Conservation (phyloP, 208 protist species). For the Vickermania ingenoplastis region DNA sequence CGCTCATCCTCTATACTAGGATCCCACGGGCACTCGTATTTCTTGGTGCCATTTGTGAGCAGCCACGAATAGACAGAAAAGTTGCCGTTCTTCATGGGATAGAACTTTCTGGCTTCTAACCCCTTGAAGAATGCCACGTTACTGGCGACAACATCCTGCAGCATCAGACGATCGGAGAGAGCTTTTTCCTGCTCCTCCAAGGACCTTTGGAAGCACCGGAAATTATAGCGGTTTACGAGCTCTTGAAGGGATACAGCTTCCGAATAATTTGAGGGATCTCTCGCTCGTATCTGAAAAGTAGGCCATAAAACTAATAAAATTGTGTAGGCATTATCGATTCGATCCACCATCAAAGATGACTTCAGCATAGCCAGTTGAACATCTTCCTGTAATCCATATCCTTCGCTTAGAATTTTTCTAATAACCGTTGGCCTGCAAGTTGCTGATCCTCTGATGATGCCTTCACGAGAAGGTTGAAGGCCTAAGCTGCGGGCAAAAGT, state of each 20-base stretch:
- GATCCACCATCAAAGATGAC: neutral
- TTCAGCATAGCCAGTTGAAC: neutral
- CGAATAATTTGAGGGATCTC: neutral
- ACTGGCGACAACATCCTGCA: neutral
- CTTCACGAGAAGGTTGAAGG: neutral
- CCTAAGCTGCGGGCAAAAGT: neutral
- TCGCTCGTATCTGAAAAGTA: neutral
- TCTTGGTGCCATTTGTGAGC: neutral
- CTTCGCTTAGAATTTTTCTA: neutral
- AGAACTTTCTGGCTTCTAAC: neutral
- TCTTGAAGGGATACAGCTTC: neutral
- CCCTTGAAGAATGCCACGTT: neutral
- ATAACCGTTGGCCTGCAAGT: neutral
- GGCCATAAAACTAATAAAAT: neutral
- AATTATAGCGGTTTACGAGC: neutral
- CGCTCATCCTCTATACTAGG: neutral
- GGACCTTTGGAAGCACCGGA: neutral
- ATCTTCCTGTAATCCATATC: neutral
- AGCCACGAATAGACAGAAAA: neutral
- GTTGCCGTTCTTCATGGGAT: neutral
- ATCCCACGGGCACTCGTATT: neutral
- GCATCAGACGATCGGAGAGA: neutral
- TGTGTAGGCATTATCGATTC: neutral
- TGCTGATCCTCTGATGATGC: neutral
- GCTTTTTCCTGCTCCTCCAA: neutral